phyloP scores from a whole-genome alignment of 2,329 filamentous ascomycete genomes.

The Aspergillus ibericus region DNA sequence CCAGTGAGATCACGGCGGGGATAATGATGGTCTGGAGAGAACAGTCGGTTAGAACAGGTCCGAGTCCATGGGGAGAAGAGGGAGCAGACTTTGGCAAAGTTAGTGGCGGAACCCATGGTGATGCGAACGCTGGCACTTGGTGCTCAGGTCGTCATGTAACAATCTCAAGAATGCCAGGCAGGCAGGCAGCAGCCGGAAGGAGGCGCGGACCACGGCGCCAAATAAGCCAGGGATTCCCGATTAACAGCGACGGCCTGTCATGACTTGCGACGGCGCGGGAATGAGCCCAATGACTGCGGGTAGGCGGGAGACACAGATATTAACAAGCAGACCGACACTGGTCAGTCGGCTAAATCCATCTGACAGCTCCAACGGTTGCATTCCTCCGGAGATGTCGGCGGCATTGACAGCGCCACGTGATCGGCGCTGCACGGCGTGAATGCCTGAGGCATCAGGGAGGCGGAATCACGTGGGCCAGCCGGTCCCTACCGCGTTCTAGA shows the following conservation, averaged over 20 bases:
- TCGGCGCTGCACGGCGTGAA: not conserved
- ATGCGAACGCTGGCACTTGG: not conserved
- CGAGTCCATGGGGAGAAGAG: not conserved
- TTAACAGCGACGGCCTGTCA: not conserved
- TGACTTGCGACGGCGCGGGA: not conserved
- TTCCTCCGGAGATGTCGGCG: not conserved
- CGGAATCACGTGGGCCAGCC: conserved; percentile 14
- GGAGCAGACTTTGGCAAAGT: conserved; percentile 31
- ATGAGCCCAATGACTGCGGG: not conserved
- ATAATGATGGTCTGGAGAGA: conserved; percentile 64
- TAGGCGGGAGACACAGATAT: too few relatives aligned
- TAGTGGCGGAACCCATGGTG: conserved; percentile 33
- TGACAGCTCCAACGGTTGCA: not conserved
- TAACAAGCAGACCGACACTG: not conserved
- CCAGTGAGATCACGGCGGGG: conserved; percentile 68
- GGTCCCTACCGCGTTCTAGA: conserved; percentile 24
- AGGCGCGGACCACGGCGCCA: not conserved
- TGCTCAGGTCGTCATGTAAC: not conserved
- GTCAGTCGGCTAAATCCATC: not conserved
- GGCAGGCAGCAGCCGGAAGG: not conserved
- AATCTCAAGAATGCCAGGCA: not conserved
- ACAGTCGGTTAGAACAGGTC: conserved; percentile 4
- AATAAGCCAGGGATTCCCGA: not conserved
- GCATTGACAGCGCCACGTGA: conserved; percentile 10
- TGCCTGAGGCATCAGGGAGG: not conserved